Evolutionary conservation across 352 stramenopile species (phyloP).

Genomic region (Phytophthora colocasiae): DNA sequence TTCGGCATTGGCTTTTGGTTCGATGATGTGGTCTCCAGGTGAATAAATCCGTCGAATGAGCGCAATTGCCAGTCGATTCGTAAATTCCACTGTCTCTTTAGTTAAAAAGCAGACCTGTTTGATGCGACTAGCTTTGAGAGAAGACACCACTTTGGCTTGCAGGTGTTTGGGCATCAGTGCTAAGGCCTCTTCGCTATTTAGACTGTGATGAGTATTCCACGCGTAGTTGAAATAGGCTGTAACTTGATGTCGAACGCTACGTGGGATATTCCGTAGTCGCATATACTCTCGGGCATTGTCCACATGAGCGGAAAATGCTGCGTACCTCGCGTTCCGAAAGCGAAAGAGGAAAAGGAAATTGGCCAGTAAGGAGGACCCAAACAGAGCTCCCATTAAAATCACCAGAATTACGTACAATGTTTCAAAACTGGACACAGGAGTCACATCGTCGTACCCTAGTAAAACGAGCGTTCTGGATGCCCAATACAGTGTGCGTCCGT

Average conservation of each 20-base stretch:
- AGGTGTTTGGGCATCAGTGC: constrained; percentile 64
- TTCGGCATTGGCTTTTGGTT: constrained; percentile 73
- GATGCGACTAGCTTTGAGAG: constrained; percentile 66
- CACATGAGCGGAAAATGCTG: constrained; percentile 58
- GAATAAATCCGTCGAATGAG: constrained; percentile 64
- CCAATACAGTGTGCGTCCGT: constrained; percentile 68
- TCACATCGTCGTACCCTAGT: constrained; percentile 76
- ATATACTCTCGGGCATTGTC: constrained; percentile 80
- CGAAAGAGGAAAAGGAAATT: constrained; percentile 79
- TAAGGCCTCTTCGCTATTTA: constrained; percentile 67
- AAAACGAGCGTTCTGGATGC: constrained; percentile 61
- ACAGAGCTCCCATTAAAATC: constrained; percentile 54
- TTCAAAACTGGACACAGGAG: constrained; percentile 58
- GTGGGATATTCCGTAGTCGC: constrained; percentile 66
- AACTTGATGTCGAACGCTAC: constrained; percentile 51
- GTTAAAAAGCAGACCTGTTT: constrained; percentile 74
- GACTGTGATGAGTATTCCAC: constrained; percentile 62
- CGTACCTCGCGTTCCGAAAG: constrained; percentile 58
- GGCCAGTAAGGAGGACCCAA: constrained; percentile 64
- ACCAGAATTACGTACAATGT: constrained; percentile 60
- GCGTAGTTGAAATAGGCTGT: constrained; percentile 71
- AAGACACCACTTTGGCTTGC: constrained; percentile 65
- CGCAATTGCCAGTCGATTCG: constrained; percentile 62
- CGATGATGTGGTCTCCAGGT: constrained; percentile 64
- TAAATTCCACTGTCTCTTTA: constrained; percentile 75